These are phyloP conservation scores for Astrothelium macrocarpum DNA, from an alignment of 495 filamentous ascomycete genomes.

Conservation along the genomic window DNA sequence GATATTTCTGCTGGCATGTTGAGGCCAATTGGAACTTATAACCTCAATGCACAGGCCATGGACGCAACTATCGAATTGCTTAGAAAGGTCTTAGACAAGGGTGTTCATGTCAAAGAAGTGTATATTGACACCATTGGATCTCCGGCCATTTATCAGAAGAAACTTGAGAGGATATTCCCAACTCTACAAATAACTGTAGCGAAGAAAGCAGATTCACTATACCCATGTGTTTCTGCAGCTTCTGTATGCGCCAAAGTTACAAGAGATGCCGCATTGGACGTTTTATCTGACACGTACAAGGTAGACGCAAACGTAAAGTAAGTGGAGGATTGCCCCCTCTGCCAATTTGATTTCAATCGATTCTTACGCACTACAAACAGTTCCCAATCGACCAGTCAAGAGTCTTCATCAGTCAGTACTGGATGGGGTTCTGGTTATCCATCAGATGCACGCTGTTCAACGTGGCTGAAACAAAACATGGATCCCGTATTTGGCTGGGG, in stretches of 20 bases:
- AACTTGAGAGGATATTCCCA: slow-evolving; percentile 76
- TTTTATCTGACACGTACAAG: slow-evolving; percentile 48
- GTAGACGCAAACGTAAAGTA: slow-evolving; percentile 1
- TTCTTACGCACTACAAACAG: background rate
- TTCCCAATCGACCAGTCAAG: background rate
- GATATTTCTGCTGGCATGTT: slow-evolving; percentile 79
- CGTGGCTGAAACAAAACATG: slow-evolving; percentile 78
- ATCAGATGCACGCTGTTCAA: slow-evolving; percentile 68
- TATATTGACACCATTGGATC: slow-evolving; percentile 93
- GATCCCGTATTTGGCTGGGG: slow-evolving; percentile 95
- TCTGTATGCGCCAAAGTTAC: slow-evolving; percentile 95
- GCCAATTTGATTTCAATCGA: background rate
- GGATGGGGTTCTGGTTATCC: slow-evolving; percentile 91
- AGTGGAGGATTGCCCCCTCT: background rate
- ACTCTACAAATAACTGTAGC: slow-evolving; percentile 72
- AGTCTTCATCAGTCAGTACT: background rate
- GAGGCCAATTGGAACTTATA: slow-evolving; percentile 58
- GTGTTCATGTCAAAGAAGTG: slow-evolving; percentile 75
- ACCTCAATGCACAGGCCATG: slow-evolving; percentile 95
- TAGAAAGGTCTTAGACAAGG: slow-evolving; percentile 56
- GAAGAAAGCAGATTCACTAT: slow-evolving; percentile 91
- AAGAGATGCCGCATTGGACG: slow-evolving; percentile 76
- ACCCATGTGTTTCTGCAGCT: slow-evolving; percentile 87
- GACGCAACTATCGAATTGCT: slow-evolving; percentile 89
- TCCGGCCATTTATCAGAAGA: slow-evolving; percentile 70